Evolutionary conservation across 2,329 filamentous ascomycete species (phyloP), one percentile per base, ranked within the genome.

Genomic region (Apiospora koreana): DNA sequence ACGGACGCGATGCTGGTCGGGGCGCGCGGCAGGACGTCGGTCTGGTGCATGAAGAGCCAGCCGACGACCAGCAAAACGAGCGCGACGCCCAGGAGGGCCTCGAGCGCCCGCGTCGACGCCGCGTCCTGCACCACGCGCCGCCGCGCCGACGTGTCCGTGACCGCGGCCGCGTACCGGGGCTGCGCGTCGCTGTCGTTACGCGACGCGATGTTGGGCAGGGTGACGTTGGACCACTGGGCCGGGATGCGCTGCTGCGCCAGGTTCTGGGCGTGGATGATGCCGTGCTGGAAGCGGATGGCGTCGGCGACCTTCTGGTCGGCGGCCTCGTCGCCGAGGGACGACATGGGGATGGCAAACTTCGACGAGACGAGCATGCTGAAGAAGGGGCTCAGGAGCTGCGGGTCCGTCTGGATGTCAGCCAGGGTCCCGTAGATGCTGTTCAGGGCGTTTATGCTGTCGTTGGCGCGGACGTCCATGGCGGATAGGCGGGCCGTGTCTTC

Each of bases 231-330:
- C 38, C 25, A 23, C 23, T 43, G n/a, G 23, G 64, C 64, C 9
- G 64, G 64, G 16, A 35, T 3, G 25, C 42, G 65, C 42, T 35
- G 42, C 18, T 23, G 16, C 25, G 42, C 65, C 23, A 83, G 68
- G 0, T 77, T 76, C 68, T 83, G 81, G 0, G 81, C 75, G 14
- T 79, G 77, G 43, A 83, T 78, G 23, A 83, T 75, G 41, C 77
- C 75, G 70, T 83, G 81, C 67, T 83, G 81, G 25, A 72, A 72
- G 21, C 77, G 64, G 45, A 83, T 81, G 31, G 79, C 79, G 64
- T 77, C 76, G n/a, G 75, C 73, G 65, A 70, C 71, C 43, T 23
- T 69, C 3, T 25, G 9, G 43, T 28, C 73, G 21, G 65, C 73
- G 41, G 46, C 72, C 64, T 65, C 67, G 69, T 74, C 71, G 3